phyloP scores from a whole-genome alignment of 768 basidiomycete genomes.

The Tricholoma saponaceum region DNA sequence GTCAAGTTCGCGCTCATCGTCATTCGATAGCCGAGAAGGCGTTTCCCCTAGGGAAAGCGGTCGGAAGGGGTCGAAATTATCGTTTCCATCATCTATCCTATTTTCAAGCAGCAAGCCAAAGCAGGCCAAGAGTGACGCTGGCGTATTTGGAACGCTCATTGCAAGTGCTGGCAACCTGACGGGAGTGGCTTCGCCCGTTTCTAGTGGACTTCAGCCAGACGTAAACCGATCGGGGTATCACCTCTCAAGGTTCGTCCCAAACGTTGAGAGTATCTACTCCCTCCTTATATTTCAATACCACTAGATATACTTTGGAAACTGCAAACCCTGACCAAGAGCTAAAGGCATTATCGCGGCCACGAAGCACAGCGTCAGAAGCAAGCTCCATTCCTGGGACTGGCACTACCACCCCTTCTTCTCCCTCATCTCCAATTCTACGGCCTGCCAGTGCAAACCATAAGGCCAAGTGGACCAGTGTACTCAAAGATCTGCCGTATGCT shows the following conservation, averaged over 20 bases:
- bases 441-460: constrained; percentile 5
- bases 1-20: background rate
- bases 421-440: constrained; percentile 11
- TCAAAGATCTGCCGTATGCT: constrained; percentile 28
- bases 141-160: constrained; percentile 70
- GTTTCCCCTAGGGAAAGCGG: background rate
- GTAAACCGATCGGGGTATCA: constrained; percentile 61
- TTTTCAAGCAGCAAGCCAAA: constrained; percentile 9
- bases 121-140: constrained; percentile 47
- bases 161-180: constrained; percentile 63
- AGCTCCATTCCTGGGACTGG: constrained; percentile 2
- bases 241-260: constrained; percentile 46
- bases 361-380: background rate
- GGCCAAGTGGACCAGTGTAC: constrained; percentile 5
- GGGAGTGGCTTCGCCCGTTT: constrained; percentile 54
- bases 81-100: constrained; percentile 2
- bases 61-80: constrained; percentile 2
- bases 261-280: background rate
- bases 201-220: constrained; percentile 49
- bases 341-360: background rate
- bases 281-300: background rate
- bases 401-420: constrained; percentile 1
- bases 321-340: background rate
- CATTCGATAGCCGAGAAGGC: constrained; percentile 2
- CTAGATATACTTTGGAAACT: constrained; percentile 23